Evolutionary conservation across 116 monocot genomes (phyloP).

Genomic region (Dioscorea cayenensis): DNA sequence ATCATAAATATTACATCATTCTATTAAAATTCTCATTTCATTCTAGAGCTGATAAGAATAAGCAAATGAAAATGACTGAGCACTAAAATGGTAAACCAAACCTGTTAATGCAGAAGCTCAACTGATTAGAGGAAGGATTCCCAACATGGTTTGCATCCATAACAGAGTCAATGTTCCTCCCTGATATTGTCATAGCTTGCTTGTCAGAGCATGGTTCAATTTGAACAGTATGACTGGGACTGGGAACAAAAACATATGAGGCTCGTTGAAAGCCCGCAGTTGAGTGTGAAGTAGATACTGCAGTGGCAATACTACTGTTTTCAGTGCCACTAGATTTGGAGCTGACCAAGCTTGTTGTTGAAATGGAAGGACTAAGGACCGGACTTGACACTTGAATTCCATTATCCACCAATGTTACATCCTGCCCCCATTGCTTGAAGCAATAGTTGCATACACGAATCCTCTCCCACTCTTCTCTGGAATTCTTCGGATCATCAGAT

Average conservation of each 20-base stretch:
- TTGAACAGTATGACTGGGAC: slow-evolving; percentile 19
- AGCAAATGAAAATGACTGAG: neutral
- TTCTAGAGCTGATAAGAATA: neutral
- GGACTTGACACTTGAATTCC: slow-evolving; percentile 12
- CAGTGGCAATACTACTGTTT: slow-evolving; percentile 28
- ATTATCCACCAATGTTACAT: slow-evolving; percentile 11
- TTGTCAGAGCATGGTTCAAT: slow-evolving; percentile 22
- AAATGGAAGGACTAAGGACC: slow-evolving; percentile 37
- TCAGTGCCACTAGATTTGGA: slow-evolving; percentile 38
- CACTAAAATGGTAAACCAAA: slow-evolving; percentile 6
- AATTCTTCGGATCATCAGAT: slow-evolving; percentile 9
- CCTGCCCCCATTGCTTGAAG: slow-evolving; percentile 67
- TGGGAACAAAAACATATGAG: slow-evolving; percentile 18
- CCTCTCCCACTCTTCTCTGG: slow-evolving; percentile 34
- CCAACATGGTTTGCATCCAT: slow-evolving; percentile 4
- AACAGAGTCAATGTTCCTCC: slow-evolving; percentile 26
- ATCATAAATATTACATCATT: too few species aligned
- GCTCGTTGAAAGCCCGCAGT: slow-evolving; percentile 23
- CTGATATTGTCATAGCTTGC: slow-evolving; percentile 23
- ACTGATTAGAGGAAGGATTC: slow-evolving; percentile 33
- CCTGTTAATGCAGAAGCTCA: slow-evolving; percentile 49
- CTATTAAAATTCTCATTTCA: neutral
- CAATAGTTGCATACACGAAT: slow-evolving; percentile 90
- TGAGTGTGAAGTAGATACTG: slow-evolving; percentile 28
- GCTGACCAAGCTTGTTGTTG: slow-evolving; percentile 43